These are phyloP conservation scores for Tetrastigma voinierianum DNA, from an alignment of 164 flowering plant genomes.

Conservation along the genomic window DNA sequence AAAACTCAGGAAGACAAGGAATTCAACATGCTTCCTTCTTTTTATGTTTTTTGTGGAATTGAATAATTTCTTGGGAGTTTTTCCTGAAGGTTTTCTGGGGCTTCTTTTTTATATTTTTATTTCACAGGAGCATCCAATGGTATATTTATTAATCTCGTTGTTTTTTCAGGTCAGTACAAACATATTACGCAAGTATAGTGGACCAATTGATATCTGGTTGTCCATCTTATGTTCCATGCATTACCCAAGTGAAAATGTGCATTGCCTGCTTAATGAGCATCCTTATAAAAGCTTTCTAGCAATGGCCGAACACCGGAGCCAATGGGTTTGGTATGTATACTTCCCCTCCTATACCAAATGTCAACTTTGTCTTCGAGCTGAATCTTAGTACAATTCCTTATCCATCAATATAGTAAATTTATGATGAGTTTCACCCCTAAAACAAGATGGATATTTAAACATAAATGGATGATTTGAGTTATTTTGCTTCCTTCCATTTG, in stretches of 20 bases:
- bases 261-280: conserved; percentile 57
- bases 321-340: conserved; percentile 82
- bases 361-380: neutral
- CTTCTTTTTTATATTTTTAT: no score
- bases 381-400: no score
- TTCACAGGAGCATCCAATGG: no score
- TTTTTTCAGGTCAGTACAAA: conserved; percentile 64
- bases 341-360: neutral
- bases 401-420: no score
- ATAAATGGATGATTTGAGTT: neutral
- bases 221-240: conserved; percentile 38
- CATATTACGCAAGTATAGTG: conserved; percentile 80
- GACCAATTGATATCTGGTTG: conserved; percentile 83
- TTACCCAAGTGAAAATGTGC: conserved; percentile 22
- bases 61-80: no score
- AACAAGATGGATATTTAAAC: no score
- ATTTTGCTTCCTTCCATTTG: neutral
- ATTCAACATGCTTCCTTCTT: no score
- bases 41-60: no score
- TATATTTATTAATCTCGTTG: no score
- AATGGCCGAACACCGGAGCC: conserved; percentile 88
- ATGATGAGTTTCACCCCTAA: neutral
- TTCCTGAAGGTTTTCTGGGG: no score
- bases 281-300: conserved; percentile 67
- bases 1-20: no score